phyloP scores from a whole-genome alignment of 2,329 filamentous ascomycete species.

The Aspergillus unguis region DNA sequence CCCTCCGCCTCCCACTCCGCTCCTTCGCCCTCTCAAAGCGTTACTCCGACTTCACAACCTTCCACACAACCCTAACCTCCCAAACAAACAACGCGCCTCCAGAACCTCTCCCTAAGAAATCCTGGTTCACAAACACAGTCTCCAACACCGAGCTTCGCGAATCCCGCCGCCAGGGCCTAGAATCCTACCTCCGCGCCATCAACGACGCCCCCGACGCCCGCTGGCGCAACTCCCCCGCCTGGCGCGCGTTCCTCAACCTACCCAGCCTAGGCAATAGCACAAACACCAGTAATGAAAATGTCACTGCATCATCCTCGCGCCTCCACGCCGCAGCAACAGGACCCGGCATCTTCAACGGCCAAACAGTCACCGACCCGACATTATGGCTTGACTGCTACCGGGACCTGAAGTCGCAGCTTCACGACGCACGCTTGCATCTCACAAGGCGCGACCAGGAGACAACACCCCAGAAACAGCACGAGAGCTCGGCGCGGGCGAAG shows the following conservation, averaged over 20 bases:
- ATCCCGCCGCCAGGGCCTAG: conserved; percentile 54
- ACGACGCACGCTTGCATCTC: conserved; percentile 57
- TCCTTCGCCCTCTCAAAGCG: conserved; percentile 59
- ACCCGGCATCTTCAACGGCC: conserved; percentile 24
- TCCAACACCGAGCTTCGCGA: conserved; percentile 57
- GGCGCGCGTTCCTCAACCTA: conserved; percentile 58
- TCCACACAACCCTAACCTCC: conserved; percentile 51
- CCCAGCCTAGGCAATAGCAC: conserved; percentile 35
- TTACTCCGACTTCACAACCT: conserved; percentile 60
- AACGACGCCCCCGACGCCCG: conserved; percentile 54
- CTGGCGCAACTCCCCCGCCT: conserved; percentile 57
- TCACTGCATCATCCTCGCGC: conserved; percentile 31
- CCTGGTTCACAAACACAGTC: conserved; percentile 58
- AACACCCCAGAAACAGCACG: conserved; percentile 59
- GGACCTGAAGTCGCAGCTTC: conserved; percentile 59
- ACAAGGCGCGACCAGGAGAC: conserved; percentile 59
- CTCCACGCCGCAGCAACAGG: conserved; percentile 45
- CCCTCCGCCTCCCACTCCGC: conserved; percentile 59
- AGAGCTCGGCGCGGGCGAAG: conserved; percentile 61
- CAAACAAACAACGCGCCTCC: conserved; percentile 54
- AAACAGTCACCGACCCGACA: conserved; percentile 50
- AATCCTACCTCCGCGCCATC: conserved; percentile 58
- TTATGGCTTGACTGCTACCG: conserved; percentile 62
- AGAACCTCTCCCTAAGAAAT: conserved; percentile 55
- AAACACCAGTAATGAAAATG: conserved; percentile 11